phyloP scores from a whole-genome alignment of 805 yeast species.

The Metschnikowia santaceciliae region DNA sequence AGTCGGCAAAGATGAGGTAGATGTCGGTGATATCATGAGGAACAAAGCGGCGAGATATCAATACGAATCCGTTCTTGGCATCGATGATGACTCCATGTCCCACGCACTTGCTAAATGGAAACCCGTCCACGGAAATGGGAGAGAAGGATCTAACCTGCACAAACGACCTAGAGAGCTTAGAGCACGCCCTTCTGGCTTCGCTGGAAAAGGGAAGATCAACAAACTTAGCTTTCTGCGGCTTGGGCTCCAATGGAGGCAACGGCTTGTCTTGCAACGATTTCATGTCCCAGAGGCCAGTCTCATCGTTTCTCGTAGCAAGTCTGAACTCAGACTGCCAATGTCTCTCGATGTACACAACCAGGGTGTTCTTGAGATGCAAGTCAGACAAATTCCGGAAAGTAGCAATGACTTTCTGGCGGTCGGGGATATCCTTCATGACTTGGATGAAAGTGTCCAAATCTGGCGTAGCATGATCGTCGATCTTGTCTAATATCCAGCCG shows the following conservation, averaged over 20 bases:
- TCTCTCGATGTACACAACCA: constrained; percentile 71
- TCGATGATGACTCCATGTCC: constrained; percentile 82
- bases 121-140: constrained; percentile 75
- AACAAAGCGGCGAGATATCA: constrained; percentile 72
- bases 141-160: constrained; percentile 63
- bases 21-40: constrained; percentile 83
- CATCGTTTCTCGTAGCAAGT: constrained; percentile 58
- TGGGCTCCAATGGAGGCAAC: constrained; percentile 47
- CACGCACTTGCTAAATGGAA: constrained; percentile 54
- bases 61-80: constrained; percentile 71
- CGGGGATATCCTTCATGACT: constrained; percentile 76
- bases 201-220: constrained; percentile 63
- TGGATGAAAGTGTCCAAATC: constrained; percentile 71
- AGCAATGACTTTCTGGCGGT: constrained; percentile 64
- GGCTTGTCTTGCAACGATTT: constrained; percentile 55
- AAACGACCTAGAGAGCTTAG: constrained; percentile 60
- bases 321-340: constrained; percentile 79
- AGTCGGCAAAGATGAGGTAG: constrained; percentile 77
- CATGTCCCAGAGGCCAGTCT: constrained; percentile 55
- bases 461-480: constrained; percentile 74
- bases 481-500: constrained; percentile 79
- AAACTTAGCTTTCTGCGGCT: constrained; percentile 64
- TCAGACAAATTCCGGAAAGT: constrained; percentile 76
- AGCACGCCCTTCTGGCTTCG: constrained; percentile 39
- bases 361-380: constrained; percentile 65